These are phyloP conservation scores for Cerioporus squamosus DNA, from an alignment of 1,284 basidiomycete genomes.

Conservation along the genomic window DNA sequence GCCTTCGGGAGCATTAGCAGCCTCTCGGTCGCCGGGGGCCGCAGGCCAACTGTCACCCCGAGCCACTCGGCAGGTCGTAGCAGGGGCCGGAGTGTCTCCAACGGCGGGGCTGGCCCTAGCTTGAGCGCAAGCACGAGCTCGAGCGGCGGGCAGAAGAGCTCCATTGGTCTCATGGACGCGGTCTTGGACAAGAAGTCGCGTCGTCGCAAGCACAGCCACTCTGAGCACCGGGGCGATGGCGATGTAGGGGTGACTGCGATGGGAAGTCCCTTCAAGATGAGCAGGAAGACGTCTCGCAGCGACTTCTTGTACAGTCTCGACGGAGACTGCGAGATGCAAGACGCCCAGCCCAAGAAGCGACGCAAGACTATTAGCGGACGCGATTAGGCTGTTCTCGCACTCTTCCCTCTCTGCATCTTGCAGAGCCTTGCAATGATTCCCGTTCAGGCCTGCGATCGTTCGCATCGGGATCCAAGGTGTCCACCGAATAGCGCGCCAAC, in stretches of 20 bases:
- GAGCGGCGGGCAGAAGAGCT: constrained; percentile 16
- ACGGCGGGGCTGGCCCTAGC: constrained; percentile 4
- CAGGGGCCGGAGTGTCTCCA: constrained; percentile 12
- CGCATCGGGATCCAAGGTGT: too few relatives aligned
- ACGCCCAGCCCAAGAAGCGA: constrained; percentile 29
- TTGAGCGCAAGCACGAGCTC: constrained; percentile 14
- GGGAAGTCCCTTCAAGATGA: constrained; percentile 23
- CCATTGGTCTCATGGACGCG: constrained; percentile 33
- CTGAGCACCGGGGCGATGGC: constrained; percentile 13
- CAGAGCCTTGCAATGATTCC: neutral
- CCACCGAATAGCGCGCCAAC: too few relatives aligned
- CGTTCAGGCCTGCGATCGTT: too few relatives aligned
- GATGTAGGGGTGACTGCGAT: constrained; percentile 20
- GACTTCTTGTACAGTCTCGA: constrained; percentile 30
- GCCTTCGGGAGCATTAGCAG: constrained; percentile 2
- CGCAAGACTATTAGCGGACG: constrained; percentile 32
- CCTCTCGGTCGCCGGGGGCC: constrained; percentile 17
- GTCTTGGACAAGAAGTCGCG: constrained; percentile 26
- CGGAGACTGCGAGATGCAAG: constrained; percentile 29
- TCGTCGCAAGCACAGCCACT: constrained; percentile 22
- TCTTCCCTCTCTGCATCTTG: neutral
- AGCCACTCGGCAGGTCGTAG: constrained; percentile 4
- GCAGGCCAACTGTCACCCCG: constrained; percentile 24
- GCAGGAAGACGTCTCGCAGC: constrained; percentile 30
- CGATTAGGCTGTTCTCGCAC: constrained; percentile 12